These are phyloP conservation scores for Cordyceps fumosorosea DNA, from an alignment of 2,329 filamentous ascomycete species.

Conservation along the genomic window DNA sequence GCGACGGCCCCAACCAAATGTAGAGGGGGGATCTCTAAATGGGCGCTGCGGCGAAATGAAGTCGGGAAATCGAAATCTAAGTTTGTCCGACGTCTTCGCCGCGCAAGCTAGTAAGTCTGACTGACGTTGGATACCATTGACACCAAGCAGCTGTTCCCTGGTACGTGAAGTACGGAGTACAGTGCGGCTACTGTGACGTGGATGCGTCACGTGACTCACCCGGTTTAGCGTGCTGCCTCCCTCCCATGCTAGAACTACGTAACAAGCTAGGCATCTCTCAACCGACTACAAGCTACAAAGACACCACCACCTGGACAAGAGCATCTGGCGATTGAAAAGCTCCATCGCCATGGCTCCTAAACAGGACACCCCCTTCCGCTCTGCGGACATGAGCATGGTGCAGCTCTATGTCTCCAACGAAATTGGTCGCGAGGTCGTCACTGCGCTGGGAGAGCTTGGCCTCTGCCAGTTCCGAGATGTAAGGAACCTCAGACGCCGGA, in stretches of 20 bases:
- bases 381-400: constrained; percentile 99
- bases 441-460: constrained; percentile 90
- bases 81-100: too few relatives aligned
- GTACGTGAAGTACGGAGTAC: too few relatives aligned
- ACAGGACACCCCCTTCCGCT: constrained; percentile 97
- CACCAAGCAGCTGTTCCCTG: too few relatives aligned
- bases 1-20: too few relatives aligned
- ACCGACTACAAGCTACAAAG: background rate
- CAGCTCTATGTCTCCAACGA: constrained; percentile 99
- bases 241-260: constrained; percentile 6
- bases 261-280: constrained; percentile 12
- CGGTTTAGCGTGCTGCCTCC: background rate
- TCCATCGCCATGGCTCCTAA: constrained; percentile 51
- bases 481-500: constrained; percentile 32
- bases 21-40: too few relatives aligned
- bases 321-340: constrained; percentile 23
- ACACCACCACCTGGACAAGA: constrained; percentile 23
- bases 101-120: too few relatives aligned
- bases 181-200: background rate
- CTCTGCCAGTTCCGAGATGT: constrained; percentile 97
- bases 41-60: too few relatives aligned
- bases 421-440: constrained; percentile 96
- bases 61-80: too few relatives aligned
- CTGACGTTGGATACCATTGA: too few relatives aligned
- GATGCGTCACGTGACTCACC: constrained; percentile 8